A percentile compares a stretch with the other conserved stretches of the same genome.
phyloP scores from a whole-genome alignment of 2,329 filamentous ascomycete species.

The Clonostachys solani region DNA sequence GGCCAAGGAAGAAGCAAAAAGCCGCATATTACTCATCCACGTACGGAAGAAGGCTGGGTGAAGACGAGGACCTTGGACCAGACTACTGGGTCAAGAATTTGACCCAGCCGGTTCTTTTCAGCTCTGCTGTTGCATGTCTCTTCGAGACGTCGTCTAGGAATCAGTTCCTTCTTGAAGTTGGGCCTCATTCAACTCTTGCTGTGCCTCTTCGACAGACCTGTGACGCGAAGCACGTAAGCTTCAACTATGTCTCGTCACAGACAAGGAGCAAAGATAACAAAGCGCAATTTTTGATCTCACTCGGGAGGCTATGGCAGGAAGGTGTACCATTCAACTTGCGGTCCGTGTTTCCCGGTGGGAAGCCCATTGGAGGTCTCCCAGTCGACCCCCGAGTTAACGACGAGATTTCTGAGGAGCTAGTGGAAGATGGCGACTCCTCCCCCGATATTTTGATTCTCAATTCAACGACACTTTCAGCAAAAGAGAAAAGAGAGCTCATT shows the following conservation, averaged over 20 bases:
- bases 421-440: no score
- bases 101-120: constrained; percentile 6
- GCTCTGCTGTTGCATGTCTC: constrained; percentile 2
- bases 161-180: constrained; percentile 5
- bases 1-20: constrained; percentile 1
- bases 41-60: neutral
- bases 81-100: constrained; percentile 8
- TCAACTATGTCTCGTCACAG: neutral
- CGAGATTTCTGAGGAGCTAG: no score
- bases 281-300: neutral
- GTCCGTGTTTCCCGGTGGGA: neutral
- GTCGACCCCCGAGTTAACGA: no score
- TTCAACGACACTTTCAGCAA: neutral
- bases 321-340: neutral
- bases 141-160: constrained; percentile 14
- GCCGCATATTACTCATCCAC: constrained; percentile 6
- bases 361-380: neutral
- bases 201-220: constrained; percentile 8
- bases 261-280: constrained; percentile 1
- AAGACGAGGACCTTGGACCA: neutral
- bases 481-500: neutral
- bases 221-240: neutral
- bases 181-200: constrained; percentile 6
- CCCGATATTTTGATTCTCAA: neutral
- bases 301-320: neutral